phyloP scores from a whole-genome alignment of 1,284 basidiomycete genomes.

The Sporisorium scitamineum region DNA sequence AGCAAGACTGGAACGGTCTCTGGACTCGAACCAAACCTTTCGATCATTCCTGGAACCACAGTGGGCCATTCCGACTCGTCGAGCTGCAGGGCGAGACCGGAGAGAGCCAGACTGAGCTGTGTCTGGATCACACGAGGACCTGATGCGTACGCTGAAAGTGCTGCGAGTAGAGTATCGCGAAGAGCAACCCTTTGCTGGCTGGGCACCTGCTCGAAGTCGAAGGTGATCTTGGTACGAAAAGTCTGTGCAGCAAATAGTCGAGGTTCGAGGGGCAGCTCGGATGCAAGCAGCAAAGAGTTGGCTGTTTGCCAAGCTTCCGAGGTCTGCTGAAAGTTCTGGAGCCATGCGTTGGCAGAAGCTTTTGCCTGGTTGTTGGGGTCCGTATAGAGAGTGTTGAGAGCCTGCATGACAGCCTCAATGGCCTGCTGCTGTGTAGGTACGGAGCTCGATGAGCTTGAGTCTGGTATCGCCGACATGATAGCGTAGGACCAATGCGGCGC shows the following conservation, averaged over 20 bases:
- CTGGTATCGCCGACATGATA: conserved; percentile 25
- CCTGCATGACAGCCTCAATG: conserved; percentile 70
- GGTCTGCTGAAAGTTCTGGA: conserved; percentile 72
- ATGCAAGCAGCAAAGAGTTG: conserved; percentile 85
- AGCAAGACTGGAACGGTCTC: conserved; percentile 84
- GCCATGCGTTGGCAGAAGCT: conserved; percentile 73
- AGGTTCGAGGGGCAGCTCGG: conserved; percentile 82
- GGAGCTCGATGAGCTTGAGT: conserved; percentile 23
- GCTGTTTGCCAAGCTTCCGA: conserved; percentile 95
- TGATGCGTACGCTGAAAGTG: conserved; percentile 76
- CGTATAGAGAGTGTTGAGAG: conserved; percentile 73
- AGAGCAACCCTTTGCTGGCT: conserved; percentile 79
- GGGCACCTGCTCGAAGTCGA: conserved; percentile 91
- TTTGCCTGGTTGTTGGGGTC: conserved; percentile 84
- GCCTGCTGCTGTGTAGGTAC: conserved; percentile 38
- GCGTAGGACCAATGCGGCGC: background rate
- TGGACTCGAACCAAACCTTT: conserved; percentile 85
- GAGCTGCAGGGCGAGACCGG: conserved; percentile 90
- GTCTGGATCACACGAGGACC: conserved; percentile 88
- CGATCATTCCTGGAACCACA: conserved; percentile 84
- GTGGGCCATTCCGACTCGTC: conserved; percentile 81
- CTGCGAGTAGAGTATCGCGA: conserved; percentile 85
- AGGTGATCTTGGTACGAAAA: conserved; percentile 92
- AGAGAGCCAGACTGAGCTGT: conserved; percentile 88
- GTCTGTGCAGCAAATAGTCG: conserved; percentile 97